Percentiles rank a stretch among this genome's conserved stretches.
phyloP scores from a whole-genome alignment of 2,329 filamentous ascomycete genomes.

The Rugonectria rugulosa region DNA sequence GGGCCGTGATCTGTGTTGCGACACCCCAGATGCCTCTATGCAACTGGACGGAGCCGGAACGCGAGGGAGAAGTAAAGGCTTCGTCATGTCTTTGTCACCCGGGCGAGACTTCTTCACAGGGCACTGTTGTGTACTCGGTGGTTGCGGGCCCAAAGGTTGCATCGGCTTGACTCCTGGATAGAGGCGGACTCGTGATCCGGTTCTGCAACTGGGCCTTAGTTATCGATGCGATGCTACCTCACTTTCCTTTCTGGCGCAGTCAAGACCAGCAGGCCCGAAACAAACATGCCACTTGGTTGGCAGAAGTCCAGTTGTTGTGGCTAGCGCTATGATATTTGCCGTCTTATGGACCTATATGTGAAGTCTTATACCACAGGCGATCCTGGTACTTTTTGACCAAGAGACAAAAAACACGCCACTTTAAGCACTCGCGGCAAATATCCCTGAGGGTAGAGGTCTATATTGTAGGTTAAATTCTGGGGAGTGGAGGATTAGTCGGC shows the following conservation, averaged over 20 bases:
- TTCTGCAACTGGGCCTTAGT: slow-evolving; percentile 20
- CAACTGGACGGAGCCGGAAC: slow-evolving; percentile 19
- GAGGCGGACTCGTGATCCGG: slow-evolving; percentile 23
- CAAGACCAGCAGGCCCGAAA: slow-evolving; percentile 26
- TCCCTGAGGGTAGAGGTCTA: slow-evolving; percentile 8
- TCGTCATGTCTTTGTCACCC: slow-evolving; percentile 39
- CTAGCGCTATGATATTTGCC: slow-evolving; percentile 36
- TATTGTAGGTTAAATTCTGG: slow-evolving; percentile 26
- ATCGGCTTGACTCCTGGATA: slow-evolving; percentile 28
- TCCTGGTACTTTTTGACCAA: slow-evolving; percentile 21
- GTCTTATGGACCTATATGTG: slow-evolving; percentile 40
- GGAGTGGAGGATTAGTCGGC: slow-evolving; percentile 14
- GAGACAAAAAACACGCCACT: slow-evolving; percentile 22
- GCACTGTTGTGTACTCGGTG: slow-evolving; percentile 35
- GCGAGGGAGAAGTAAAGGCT: slow-evolving; percentile 20
- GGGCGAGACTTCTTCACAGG: slow-evolving; percentile 24
- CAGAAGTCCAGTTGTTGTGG: slow-evolving; percentile 23
- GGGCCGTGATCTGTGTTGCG: slow-evolving; percentile 24
- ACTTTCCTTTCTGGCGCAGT: slow-evolving; percentile 29
- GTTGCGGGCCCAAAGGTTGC: slow-evolving; percentile 29
- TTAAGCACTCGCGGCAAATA: slow-evolving; percentile 6
- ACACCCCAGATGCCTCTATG: slow-evolving; percentile 29
- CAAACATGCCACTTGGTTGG: slow-evolving; percentile 38
- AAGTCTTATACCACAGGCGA: slow-evolving; percentile 31
- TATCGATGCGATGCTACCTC: slow-evolving; percentile 37